Conservation (phyloP, 2,329 filamentous ascomycete genomes). For the Cytospora chrysosperma region DNA sequence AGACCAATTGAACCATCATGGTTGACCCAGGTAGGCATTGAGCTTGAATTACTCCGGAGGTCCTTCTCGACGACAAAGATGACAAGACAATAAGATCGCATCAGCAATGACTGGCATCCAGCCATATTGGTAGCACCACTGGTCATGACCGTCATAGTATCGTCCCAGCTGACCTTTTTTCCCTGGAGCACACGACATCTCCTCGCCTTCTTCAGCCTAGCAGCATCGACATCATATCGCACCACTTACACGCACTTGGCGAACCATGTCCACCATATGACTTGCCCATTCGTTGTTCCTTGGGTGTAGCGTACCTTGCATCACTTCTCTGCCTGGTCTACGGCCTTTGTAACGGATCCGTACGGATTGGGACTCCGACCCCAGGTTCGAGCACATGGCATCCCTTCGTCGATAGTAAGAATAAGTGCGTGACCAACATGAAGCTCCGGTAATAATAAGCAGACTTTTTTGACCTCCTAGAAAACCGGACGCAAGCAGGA, state of each 20-base stretch:
- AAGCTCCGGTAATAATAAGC: too few species aligned
- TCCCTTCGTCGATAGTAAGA: not conserved
- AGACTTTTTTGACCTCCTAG: too few species aligned
- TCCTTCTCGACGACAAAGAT: not conserved
- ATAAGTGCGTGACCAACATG: too few species aligned
- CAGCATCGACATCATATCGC: not conserved
- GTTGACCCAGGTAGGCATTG: not conserved
- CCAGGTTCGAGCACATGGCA: not conserved
- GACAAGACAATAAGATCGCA: not conserved
- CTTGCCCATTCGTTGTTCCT: not conserved
- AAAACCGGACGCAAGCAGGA: not conserved
- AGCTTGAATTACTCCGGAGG: not conserved
- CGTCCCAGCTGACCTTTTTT: not conserved
- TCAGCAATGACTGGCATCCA: not conserved
- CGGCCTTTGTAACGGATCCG: too few species aligned
- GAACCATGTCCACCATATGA: not conserved
- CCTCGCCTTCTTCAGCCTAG: not conserved
- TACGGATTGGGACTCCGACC: not conserved
- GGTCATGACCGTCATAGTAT: not conserved
- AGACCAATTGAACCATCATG: not conserved
- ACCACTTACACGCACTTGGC: not conserved
- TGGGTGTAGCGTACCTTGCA: not conserved
- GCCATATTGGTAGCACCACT: not conserved
- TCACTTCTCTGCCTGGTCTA: too few species aligned
- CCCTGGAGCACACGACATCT: not conserved